These are phyloP conservation scores for Candida taoyuanica DNA, from an alignment of 805 yeast genomes.

Conservation along the genomic window DNA sequence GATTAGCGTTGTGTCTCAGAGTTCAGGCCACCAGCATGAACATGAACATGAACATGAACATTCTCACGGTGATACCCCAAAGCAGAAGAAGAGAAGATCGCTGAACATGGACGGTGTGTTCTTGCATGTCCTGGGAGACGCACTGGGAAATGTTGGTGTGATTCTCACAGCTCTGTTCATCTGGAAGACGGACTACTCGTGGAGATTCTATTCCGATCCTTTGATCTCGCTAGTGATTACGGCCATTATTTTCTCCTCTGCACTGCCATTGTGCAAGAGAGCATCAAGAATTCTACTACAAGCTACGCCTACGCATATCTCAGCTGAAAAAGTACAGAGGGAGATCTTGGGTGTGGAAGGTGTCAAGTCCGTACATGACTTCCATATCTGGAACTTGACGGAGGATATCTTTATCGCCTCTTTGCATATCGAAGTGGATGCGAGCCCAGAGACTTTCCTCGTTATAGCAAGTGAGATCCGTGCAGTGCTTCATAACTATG, in stretches of 20 bases:
- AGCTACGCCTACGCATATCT: conserved; percentile 84
- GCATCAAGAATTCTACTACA: conserved; percentile 86
- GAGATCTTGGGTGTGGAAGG: conserved; percentile 67
- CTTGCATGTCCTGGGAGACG: conserved; percentile 93
- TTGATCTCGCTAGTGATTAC: conserved; percentile 81
- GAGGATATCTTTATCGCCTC: conserved; percentile 86
- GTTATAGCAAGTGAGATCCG: conserved; percentile 72
- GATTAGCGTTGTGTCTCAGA: conserved; percentile 1
- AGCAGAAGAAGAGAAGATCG: conserved; percentile 36
- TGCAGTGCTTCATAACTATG: conserved; percentile 73
- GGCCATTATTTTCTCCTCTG: conserved; percentile 81
- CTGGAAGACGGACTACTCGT: conserved; percentile 87
- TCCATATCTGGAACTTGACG: conserved; percentile 94
- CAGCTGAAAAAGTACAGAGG: conserved; percentile 66
- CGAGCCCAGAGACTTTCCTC: conserved; percentile 61
- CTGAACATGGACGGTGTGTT: conserved; percentile 97
- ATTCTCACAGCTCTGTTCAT: conserved; percentile 84
- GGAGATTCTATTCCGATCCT: conserved; percentile 89
- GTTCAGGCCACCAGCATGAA: conserved; percentile 11
- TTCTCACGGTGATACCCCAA: conserved; percentile 11
- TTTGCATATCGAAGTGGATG: conserved; percentile 73
- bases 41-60: conserved; percentile 4
- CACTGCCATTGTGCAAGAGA: conserved; percentile 81
- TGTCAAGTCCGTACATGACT: conserved; percentile 84
- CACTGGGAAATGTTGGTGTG: conserved; percentile 92